phyloP scores from a whole-genome alignment of 257 asterid genomes.

The Solanum lycopersicoides region DNA sequence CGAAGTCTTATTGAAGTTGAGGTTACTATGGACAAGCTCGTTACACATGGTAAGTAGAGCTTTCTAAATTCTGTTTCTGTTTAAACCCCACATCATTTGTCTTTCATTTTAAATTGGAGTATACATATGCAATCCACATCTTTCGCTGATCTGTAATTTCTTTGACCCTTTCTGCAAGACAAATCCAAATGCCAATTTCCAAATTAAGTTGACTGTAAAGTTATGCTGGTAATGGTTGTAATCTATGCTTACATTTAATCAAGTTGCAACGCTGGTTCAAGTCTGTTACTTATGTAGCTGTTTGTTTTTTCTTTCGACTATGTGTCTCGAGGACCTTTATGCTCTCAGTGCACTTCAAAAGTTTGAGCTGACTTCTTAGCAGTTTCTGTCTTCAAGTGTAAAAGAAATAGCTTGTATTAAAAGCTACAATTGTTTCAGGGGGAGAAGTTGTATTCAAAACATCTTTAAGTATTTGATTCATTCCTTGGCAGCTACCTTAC shows the following conservation, averaged over 20 bases:
- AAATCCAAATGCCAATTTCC: background rate
- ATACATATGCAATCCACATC: background rate
- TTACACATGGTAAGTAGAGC: conserved; percentile 42
- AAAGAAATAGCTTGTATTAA: background rate
- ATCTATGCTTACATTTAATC: background rate
- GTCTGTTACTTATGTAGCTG: background rate
- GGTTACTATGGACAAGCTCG: conserved; percentile 17
- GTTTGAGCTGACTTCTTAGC: background rate
- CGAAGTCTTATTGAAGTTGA: conserved; percentile 61
- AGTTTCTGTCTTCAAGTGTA: background rate
- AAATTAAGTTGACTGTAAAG: background rate
- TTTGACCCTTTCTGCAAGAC: background rate
- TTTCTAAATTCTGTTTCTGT: background rate
- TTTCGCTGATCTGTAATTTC: background rate
- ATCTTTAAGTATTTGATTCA: background rate
- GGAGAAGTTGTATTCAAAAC: background rate
- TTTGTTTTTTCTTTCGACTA: background rate
- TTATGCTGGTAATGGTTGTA: background rate
- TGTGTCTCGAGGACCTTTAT: background rate
- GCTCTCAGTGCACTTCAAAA: background rate
- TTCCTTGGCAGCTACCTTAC: background rate
- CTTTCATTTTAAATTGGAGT: background rate
- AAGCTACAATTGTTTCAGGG: background rate
- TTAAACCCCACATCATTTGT: background rate
- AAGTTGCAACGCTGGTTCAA: background rate